phyloP scores from a whole-genome alignment of 257 asterid species.

The Solanum piurae region DNA sequence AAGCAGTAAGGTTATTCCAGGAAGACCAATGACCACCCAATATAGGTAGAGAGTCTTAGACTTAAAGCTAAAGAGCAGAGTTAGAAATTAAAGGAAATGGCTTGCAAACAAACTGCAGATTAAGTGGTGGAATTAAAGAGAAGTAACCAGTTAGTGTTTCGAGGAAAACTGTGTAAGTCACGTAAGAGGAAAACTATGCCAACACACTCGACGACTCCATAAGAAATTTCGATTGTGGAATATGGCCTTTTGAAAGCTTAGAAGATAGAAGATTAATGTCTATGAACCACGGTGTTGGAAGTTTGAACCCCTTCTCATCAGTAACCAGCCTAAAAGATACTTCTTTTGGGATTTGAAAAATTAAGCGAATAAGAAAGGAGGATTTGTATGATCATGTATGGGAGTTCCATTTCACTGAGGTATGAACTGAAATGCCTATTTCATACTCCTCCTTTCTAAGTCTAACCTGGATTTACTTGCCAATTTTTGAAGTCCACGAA shows the following conservation, averaged over 20 bases:
- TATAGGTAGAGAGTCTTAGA: too few relatives aligned
- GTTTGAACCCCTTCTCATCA: not conserved
- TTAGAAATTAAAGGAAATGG: too few relatives aligned
- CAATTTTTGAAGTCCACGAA: not conserved
- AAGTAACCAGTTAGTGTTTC: not conserved
- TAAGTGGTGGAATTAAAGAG: not conserved
- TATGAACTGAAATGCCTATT: not conserved
- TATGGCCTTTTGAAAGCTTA: not conserved
- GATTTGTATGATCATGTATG: slow-evolving; percentile 72
- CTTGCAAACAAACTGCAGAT: not conserved
- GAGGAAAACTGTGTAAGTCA: not conserved
- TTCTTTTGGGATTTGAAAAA: not conserved
- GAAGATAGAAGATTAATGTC: not conserved
- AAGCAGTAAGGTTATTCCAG: not conserved
- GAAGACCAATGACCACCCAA: too few relatives aligned
- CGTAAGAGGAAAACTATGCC: not conserved
- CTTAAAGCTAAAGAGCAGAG: too few relatives aligned
- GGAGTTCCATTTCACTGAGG: slow-evolving; percentile 75
- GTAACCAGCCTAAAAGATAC: not conserved
- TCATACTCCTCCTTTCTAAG: not conserved
- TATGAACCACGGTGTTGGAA: not conserved
- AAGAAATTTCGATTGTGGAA: not conserved
- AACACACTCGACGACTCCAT: not conserved
- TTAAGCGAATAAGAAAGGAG: slow-evolving; percentile 38
- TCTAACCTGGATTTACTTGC: not conserved